Evolutionary conservation across 805 yeast species (phyloP).

Genomic region (Kodamaea neixiangensis): DNA sequence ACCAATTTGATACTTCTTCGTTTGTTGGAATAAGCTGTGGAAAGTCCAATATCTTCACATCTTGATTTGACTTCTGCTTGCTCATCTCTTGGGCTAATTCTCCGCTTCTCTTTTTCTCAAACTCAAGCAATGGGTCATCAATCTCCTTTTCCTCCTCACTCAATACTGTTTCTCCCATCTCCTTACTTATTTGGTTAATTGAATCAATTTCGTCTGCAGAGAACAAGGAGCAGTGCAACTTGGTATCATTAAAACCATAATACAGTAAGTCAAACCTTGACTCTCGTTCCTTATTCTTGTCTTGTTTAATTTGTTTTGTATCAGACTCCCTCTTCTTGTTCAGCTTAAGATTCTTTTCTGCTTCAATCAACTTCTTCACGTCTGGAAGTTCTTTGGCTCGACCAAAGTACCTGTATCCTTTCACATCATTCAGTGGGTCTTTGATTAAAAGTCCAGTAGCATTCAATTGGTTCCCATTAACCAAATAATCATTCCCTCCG

Average conservation of each 20-base stretch:
- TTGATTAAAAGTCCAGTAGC: conserved; percentile 12
- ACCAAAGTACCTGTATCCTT: conserved; percentile 77
- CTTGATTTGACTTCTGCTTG: conserved; percentile 4
- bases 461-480: conserved; percentile 24
- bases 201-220: conserved; percentile 3
- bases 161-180: conserved; percentile 1
- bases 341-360: conserved; percentile 9
- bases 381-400: conserved; percentile 81
- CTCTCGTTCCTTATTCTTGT: conserved; percentile 12
- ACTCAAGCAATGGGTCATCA: conserved; percentile 24
- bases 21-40: conserved; percentile 29
- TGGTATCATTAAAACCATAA: conserved; percentile 8
- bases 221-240: conserved; percentile 17
- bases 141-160: background rate
- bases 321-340: conserved; percentile 19
- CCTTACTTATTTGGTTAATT: background rate
- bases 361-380: conserved; percentile 40
- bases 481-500: conserved; percentile 72
- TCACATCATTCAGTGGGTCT: conserved; percentile 14
- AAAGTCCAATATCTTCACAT: conserved; percentile 22
- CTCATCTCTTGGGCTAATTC: conserved; percentile 17
- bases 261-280: conserved; percentile 5
- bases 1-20: conserved; percentile 45
- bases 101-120: conserved; percentile 28
- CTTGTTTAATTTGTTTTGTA: conserved; percentile 18